Evolutionary conservation across 805 yeast species (phyloP).

Genomic region (Candida pini): DNA sequence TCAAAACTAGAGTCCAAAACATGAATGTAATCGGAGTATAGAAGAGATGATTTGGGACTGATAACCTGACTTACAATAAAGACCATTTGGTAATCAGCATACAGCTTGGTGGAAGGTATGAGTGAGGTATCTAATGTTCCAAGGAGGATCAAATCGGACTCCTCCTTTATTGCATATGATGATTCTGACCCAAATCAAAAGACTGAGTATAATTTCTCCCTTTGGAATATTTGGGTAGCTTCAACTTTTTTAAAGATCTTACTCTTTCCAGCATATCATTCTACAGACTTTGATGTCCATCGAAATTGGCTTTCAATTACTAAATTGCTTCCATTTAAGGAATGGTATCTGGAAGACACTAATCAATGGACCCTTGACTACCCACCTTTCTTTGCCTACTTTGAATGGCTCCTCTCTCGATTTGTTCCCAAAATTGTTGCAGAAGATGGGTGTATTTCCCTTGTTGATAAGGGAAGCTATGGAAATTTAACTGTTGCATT

Average conservation of each 20-base stretch:
- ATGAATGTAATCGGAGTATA: too few species aligned
- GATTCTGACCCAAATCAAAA: conserved; percentile 1
- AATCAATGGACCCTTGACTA: conserved; percentile 94
- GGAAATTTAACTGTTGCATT: conserved; percentile 76
- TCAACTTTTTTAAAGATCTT: conserved; percentile 53
- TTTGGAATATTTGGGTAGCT: conserved; percentile 66
- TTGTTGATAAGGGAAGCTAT: conserved; percentile 59
- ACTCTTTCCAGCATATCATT: conserved; percentile 75
- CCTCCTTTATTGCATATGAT: not conserved
- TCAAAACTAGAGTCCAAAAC: too few species aligned
- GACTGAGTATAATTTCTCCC: conserved; percentile 36
- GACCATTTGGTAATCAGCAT: too few species aligned
- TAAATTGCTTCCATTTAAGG: conserved; percentile 56
- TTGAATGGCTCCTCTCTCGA: conserved; percentile 75
- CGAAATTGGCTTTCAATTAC: conserved; percentile 96
- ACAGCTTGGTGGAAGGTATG: too few species aligned
- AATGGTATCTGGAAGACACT: conserved; percentile 81
- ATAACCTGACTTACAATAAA: too few species aligned
- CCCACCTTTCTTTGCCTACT: conserved; percentile 97
- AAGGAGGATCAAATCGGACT: not conserved
- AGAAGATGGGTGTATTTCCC: conserved; percentile 72
- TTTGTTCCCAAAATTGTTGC: conserved; percentile 60
- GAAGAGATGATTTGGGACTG: too few species aligned
- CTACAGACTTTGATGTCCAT: conserved; percentile 97
- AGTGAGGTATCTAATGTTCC: too few species aligned